phyloP scores from a whole-genome alignment of 2,329 filamentous ascomycete genomes.

The Blastomyces parvus region DNA sequence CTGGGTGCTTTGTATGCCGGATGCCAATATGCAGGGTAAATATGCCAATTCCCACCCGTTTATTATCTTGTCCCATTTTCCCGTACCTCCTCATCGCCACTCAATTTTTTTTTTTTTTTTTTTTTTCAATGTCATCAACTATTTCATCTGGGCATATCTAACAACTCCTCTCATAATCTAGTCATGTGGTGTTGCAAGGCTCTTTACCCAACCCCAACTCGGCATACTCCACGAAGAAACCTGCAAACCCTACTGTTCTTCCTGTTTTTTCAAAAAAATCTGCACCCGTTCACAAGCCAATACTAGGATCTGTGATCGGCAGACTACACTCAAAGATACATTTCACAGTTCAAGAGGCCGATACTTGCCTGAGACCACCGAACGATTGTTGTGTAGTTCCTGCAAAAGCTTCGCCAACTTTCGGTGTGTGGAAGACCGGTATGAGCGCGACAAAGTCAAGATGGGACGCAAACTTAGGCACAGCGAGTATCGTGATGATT shows the following conservation, averaged over 20 bases:
- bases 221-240: neutral
- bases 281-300: neutral
- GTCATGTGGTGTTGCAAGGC: neutral
- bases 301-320: neutral
- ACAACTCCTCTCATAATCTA: neutral
- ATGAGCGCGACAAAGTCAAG: neutral
- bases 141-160: neutral
- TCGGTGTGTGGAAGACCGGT: neutral
- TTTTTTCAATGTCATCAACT: neutral
- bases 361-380: neutral
- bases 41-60: neutral
- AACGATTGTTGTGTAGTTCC: neutral
- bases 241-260: neutral
- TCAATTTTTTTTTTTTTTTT: too few species aligned
- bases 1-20: slow-evolving; percentile 1
- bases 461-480: neutral
- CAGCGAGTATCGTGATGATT: neutral
- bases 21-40: neutral
- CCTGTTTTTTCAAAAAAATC: neutral
- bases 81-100: neutral
- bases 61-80: neutral
- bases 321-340: neutral
- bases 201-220: neutral
- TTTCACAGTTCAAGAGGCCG: neutral
- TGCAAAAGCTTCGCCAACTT: neutral